Conservation (phyloP, 306 rosid species). For the Betula pendula region DNA sequence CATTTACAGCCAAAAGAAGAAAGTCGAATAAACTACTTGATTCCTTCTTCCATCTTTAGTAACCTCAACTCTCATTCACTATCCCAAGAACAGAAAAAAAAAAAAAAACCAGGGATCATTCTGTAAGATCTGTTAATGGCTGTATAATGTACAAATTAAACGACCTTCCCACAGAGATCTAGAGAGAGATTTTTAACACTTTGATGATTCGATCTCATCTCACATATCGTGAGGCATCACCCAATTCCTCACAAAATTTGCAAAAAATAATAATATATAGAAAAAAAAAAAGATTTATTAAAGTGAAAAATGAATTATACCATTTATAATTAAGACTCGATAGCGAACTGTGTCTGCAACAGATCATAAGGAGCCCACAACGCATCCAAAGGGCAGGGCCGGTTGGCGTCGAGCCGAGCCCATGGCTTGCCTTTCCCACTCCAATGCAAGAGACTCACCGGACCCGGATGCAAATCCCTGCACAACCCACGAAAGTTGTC, state of each 20-base stretch:
- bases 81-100: not conserved
- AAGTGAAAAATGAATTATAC: not conserved
- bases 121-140: slow-evolving; percentile 11
- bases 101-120: not conserved
- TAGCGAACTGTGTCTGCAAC: slow-evolving; percentile 52
- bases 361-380: slow-evolving; percentile 96
- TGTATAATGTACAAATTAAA: slow-evolving; percentile 27
- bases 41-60: not conserved
- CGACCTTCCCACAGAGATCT: slow-evolving; percentile 11
- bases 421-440: slow-evolving; percentile 99
- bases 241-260: not conserved
- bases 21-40: not conserved
- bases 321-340: slow-evolving; percentile 55
- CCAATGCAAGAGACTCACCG: slow-evolving; percentile 92
- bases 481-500: slow-evolving; percentile 88
- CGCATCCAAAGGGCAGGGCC: slow-evolving; percentile 87
- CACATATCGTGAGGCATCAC: not conserved
- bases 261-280: not conserved
- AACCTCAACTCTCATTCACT: not conserved
- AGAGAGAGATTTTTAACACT: not conserved
- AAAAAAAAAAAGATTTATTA: not conserved
- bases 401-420: slow-evolving; percentile 78
- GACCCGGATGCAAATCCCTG: slow-evolving; percentile 80
- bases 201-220: not conserved
- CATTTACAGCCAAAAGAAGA: not conserved